A percentile compares a stretch with the other conserved stretches of the same genome.
phyloP scores from a whole-genome alignment of 2,329 filamentous ascomycete species.

The Cladosporium oxysporum region DNA sequence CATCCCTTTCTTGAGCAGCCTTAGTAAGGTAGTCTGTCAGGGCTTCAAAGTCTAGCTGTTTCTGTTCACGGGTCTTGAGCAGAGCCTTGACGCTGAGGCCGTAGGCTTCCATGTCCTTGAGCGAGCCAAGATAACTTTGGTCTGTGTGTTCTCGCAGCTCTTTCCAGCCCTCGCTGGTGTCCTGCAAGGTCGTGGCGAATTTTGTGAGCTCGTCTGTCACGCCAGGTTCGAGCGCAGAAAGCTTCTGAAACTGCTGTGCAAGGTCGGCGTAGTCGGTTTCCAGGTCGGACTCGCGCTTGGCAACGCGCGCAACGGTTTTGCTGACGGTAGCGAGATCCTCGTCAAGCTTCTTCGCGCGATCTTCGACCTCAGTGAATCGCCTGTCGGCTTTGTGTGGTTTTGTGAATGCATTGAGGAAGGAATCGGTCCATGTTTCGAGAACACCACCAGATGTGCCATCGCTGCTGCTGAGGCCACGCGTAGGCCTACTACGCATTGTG shows the following conservation, averaged over 20 bases:
- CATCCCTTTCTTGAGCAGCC: conserved; percentile 81
- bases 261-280: conserved; percentile 87
- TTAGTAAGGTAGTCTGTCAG: conserved; percentile 95
- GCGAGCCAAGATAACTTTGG: conserved; percentile 88
- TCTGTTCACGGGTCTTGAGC: conserved; percentile 91
- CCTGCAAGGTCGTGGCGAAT: conserved; percentile 83
- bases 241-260: conserved; percentile 90
- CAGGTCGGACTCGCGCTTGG: conserved; percentile 81
- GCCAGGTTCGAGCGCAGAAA: conserved; percentile 84
- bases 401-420: conserved; percentile 94
- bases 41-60: conserved; percentile 96
- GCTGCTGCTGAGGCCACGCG: conserved; percentile 55
- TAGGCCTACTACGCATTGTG: conserved; percentile 79
- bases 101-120: conserved; percentile 95
- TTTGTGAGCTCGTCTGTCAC: conserved; percentile 79
- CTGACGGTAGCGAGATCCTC: conserved; percentile 92
- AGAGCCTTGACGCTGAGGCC: conserved; percentile 82
- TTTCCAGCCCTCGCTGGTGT: conserved; percentile 76
- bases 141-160: conserved; percentile 88
- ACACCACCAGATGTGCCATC: conserved; percentile 63
- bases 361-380: conserved; percentile 89
- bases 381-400: conserved; percentile 95
- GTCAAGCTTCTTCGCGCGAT: conserved; percentile 89
- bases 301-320: conserved; percentile 91
- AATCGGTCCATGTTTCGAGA: conserved; percentile 93